Conservation (phyloP, 768 basidiomycete species). For the Leucocoprinus birnbaumii region DNA sequence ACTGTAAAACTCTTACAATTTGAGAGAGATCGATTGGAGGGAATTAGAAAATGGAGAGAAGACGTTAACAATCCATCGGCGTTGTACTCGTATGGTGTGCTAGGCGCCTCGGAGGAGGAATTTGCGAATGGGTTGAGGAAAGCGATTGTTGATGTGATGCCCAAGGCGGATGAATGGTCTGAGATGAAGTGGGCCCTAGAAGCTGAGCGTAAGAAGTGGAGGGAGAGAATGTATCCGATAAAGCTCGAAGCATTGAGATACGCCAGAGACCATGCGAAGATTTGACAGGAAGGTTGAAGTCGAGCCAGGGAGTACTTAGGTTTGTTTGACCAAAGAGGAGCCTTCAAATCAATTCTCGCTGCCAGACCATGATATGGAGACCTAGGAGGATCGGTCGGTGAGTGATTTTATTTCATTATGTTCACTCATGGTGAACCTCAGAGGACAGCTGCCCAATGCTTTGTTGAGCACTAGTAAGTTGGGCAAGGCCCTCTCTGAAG, state of each 20-base stretch:
- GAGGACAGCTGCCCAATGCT: constrained; percentile 68
- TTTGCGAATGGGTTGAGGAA: constrained; percentile 33
- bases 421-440: constrained; percentile 71
- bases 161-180: constrained; percentile 25
- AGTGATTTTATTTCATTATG: constrained; percentile 62
- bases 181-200: constrained; percentile 29
- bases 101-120: constrained; percentile 30
- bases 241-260: constrained; percentile 32
- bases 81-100: constrained; percentile 31
- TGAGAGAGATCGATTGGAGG: constrained; percentile 21
- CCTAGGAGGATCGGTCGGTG: no score
- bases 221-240: constrained; percentile 33
- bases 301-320: no score
- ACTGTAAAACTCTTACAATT: constrained; percentile 34
- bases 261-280: constrained; percentile 14
- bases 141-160: constrained; percentile 28
- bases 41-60: constrained; percentile 19
- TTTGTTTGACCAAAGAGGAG: no score
- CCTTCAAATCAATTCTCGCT: no score
- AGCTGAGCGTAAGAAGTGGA: constrained; percentile 24
- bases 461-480: constrained; percentile 65
- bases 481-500: constrained; percentile 64
- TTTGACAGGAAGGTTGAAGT: no score
- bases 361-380: no score
- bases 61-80: constrained; percentile 25